Conservation (phyloP, 495 filamentous ascomycete species). For the Amniculicola lignicola region DNA sequence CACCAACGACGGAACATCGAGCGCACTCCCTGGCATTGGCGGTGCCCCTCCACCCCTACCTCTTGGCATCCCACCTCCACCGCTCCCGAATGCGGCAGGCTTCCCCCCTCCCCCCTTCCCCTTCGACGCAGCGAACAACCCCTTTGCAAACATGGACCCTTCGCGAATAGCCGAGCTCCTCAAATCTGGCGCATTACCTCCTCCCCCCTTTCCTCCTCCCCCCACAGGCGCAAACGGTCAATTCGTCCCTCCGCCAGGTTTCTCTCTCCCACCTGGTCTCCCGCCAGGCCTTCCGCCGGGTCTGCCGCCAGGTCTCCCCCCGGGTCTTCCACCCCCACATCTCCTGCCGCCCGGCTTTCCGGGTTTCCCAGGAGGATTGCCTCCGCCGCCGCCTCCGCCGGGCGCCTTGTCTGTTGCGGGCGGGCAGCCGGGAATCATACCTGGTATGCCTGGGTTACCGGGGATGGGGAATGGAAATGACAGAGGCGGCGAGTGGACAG, state of each 20-base stretch:
- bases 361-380: conserved; percentile 8
- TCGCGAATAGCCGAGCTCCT: conserved; percentile 62
- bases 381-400: conserved; percentile 23
- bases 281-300: conserved; percentile 29
- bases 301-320: conserved; percentile 34
- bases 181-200: conserved; percentile 35
- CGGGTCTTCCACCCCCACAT: conserved; percentile 20
- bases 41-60: conserved; percentile 47
- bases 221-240: conserved; percentile 27
- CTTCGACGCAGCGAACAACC: not conserved
- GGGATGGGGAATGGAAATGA: conserved; percentile 43
- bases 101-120: conserved; percentile 38
- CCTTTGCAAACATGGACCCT: conserved; percentile 48
- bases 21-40: conserved; percentile 53
- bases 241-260: conserved; percentile 23
- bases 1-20: conserved; percentile 43
- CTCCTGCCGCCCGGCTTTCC: conserved; percentile 24
- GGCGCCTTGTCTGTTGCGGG: conserved; percentile 23
- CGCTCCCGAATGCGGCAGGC: conserved; percentile 35
- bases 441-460: not conserved
- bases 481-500: conserved; percentile 7
- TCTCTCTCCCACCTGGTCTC: conserved; percentile 16
- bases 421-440: too few species aligned
- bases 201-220: conserved; percentile 48
- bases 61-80: conserved; percentile 46